Evolutionary conservation across 768 basidiomycete species (phyloP), one percentile per base, ranked within the genome.

Genomic region (Lactarius hatsudake): DNA sequence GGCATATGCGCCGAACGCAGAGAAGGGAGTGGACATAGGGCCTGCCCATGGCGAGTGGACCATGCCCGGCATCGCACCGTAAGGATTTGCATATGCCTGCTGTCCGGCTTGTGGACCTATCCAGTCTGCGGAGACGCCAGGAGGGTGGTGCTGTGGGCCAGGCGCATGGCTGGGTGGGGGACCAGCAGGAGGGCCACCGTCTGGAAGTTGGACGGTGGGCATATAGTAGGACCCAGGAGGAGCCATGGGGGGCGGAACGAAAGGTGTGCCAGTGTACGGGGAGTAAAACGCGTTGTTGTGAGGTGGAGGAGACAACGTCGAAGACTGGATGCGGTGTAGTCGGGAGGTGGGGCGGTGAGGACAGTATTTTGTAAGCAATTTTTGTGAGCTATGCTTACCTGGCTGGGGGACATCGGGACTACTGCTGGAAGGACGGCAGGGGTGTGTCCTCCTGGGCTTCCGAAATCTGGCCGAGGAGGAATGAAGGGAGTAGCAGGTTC

Each of bases 181-280:
- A 18, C 36, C 54, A 20, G 48, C 45, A 20, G 51, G 70, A 9
- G 62, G 61, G 0, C 5, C 59, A 12, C 60, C 63, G 20, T 67
- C 66, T 1, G 76, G 77, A 0, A 78, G 70, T 7, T 71, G 71
- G 12, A 75, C 67, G 0, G 74, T 75, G 3, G 77, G 77, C 66
- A 75, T 71, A 65, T 71, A 75, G 70, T 78, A 78, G 42, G 78
- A 78, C 6, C 73, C 71, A 15, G 76, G 77, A 15, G 65, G 48
- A 0, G 64, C 63, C 64, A 67, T 64, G 32, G 62, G 43, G 9
- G 62, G 38, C 13, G 59, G 45, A 28, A 67, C 38, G 69, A 70
- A 73, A 10, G 74, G 74, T 18, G 70, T 64, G 10, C 70, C 70
- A 3, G 62, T 36, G 40, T 60, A 69, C 0, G 71, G 68, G 43